Evolutionary conservation across 305 asterid genomes (phyloP), one percentile per base, ranked within the genome.

Genomic region (Stenogyne calaminthoides): DNA sequence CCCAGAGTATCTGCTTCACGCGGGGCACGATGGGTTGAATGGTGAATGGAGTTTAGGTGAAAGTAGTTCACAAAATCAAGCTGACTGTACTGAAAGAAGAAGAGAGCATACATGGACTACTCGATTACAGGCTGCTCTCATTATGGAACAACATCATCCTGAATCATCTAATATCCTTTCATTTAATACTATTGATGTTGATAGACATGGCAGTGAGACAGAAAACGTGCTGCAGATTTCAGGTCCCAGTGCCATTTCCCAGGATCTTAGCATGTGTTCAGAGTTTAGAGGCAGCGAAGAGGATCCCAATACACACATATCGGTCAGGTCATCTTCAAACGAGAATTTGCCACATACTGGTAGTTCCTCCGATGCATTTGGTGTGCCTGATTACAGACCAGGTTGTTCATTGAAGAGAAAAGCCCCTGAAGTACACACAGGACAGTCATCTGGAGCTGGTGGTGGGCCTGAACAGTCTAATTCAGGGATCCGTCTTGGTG

Each of bases 401-500:
- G 88, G 85, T 34, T 77, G 76, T 82, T 84, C 92, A 55, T 12
- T 80, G 58, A 94, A 94, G 86, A 87, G 99, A 78, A 94, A 91
- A 79, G 80, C 91, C 64, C 75, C 82, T 29, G 99, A 89, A 75
- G 84, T 77, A 57, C 85, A 78, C 52, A 67, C 32, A 2, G 96
- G 92, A 32, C 96, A 87, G 71, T 84, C 99, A 51, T 87, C 96
- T 25, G 91, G 90, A 65, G 82, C 82, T 54, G 96, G 59, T 80
- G 81, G 76, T 71, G 78, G 81, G 61, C 57, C 81, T 6, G 96
- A 79, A 71, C 97, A 75, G 68, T 72, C 78, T 52, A 87, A 84
- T 74, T 84, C 97, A 11, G 82, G 96, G 78, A 87, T 81, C 68
- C 87, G 92, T 76, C 82, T 83, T 54, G 88, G 88, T 59, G 82